Percentiles rank a stretch among this genome's conserved stretches.
phyloP scores from a whole-genome alignment of 2,329 filamentous ascomycete genomes.

The Davidsoniella australis region DNA sequence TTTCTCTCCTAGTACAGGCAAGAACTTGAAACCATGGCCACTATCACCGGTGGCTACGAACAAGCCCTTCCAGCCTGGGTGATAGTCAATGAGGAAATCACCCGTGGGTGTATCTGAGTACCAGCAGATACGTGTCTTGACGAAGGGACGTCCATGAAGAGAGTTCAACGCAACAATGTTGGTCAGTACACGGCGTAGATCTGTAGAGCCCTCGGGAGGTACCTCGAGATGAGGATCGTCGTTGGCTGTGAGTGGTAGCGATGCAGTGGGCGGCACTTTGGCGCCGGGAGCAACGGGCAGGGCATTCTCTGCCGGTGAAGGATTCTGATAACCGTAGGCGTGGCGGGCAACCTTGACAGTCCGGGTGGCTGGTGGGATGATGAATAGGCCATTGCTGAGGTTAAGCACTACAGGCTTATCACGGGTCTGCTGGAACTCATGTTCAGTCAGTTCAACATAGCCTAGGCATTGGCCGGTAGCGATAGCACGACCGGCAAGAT shows the following conservation, averaged over 20 bases:
- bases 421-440: slow-evolving; percentile 49
- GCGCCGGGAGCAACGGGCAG: slow-evolving; percentile 18
- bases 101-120: slow-evolving; percentile 57
- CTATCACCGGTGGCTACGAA: slow-evolving; percentile 48
- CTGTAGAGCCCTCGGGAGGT: slow-evolving; percentile 41
- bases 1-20: slow-evolving; percentile 47
- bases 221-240: slow-evolving; percentile 29
- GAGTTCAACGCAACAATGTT: slow-evolving; percentile 35
- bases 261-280: slow-evolving; percentile 15
- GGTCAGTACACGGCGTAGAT: slow-evolving; percentile 42
- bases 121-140: slow-evolving; percentile 51
- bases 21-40: slow-evolving; percentile 52
- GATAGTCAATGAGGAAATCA: slow-evolving; percentile 55
- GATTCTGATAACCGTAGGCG: slow-evolving; percentile 49
- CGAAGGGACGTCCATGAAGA: slow-evolving; percentile 42
- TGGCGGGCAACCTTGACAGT: slow-evolving; percentile 57
- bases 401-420: slow-evolving; percentile 58
- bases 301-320: slow-evolving; percentile 22
- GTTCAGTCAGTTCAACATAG: slow-evolving; percentile 56
- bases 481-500: slow-evolving; percentile 57
- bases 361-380: slow-evolving; percentile 47
- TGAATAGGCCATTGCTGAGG: slow-evolving; percentile 53
- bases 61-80: slow-evolving; percentile 40
- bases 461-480: slow-evolving; percentile 70
- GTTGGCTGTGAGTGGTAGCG: slow-evolving; percentile 21